Base-by-base conservation (phyloP, 2,329 filamentous ascomycete species). In the Elsinoe arachidis region DNA sequence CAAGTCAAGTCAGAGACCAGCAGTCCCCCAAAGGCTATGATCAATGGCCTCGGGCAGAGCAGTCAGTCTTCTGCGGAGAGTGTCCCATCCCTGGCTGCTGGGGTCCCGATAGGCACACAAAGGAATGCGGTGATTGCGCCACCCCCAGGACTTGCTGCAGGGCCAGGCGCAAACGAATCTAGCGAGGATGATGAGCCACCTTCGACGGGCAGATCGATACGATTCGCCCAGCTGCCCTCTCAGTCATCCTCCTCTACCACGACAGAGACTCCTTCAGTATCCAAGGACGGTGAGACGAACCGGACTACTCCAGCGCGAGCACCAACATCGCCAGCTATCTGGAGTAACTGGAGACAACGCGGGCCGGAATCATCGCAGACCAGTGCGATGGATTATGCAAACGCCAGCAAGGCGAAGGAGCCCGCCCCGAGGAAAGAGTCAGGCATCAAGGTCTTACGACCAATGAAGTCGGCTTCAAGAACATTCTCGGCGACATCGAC, bases 391-490 rank as follows among this genome's bases (percentile, higher is more conserved):
- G 84, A 86, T 41, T 78, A 76, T 65, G 73, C 75, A n/a, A 79
- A 76, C 58, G 81, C 82, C 60, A 76, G 72, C 62, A 78, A 78
- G 56, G 70, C 81, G 62, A 66, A 74, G 12, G 85, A 83, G 64
- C 69, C 84, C 23, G 89, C 90, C 67, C 86, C 89, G 67, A 85
- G 64, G 77, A 85, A 62, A 73, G 83, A 67, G 77, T 82, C 87
- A 52, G 85, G 84, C 53, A 97, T 97, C 87, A 97, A 96, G 75
- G 86, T 96, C 1, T 77, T 97, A 55, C 90, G 90, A 66, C 85
- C 92, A 1, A 80, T 79, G 57, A 93, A 90, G 69, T 78, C 84
- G 5, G 73, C 73, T 19, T 73, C 74, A 23, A 80, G 85, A 12
- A 72, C 73, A 1, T 62, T 73, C 2, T 76, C 77, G 11, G 71